Base-by-base conservation (phyloP, 2,329 filamentous ascomycete species). In the Metarhizium guizhouense region DNA sequence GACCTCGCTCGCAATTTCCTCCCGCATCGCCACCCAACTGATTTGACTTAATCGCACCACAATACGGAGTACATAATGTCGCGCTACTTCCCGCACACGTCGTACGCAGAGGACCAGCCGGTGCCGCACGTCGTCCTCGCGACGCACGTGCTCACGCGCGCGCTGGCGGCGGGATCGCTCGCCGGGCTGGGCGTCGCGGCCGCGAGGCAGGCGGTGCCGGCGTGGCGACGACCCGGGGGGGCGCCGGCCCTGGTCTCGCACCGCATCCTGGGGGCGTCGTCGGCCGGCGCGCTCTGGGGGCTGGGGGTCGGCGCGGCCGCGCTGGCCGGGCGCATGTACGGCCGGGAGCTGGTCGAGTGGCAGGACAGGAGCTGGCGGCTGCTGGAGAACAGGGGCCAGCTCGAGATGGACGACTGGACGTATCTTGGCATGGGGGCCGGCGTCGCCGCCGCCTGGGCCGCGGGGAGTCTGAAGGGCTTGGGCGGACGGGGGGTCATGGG, bases 71-170 rank as follows among this genome's bases (percentile, higher is more conserved):
- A n/a, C 56, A 69, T 52, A 52, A 83, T 84, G 80, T 81, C 79
- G 4, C 77, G 76, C 56, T 75, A 78, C 65, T 76, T 73, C 66
- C 80, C 81, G 6, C 81, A 82, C 63, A 56, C 81, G 4, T 59
- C 73, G 52, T 83, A 83, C 66, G 82, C 82, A 34, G 84, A 87
- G 70, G 84, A 87, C 65, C 84, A 87, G 61, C 76, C 77, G 36
- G 70, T 76, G 57, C 63, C 76, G 7, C 72, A 70, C 58, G 72
- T 76, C 4, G 81, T 87, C 61, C 80, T 87, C 58, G 75, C 75
- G 56, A 72, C 76, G 0, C 84, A 88, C 68, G 79, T 84, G 60
- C 71, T 83, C 50, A 78, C 77, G 50, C 79, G 83, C 43, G 77
- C 73, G 57, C 68, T 83, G 57, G 78, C 80, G 55, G 66, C 74